Evolutionary conservation across 2,329 filamentous ascomycete species (phyloP).

Genomic region (Fusarium pininemorale): DNA sequence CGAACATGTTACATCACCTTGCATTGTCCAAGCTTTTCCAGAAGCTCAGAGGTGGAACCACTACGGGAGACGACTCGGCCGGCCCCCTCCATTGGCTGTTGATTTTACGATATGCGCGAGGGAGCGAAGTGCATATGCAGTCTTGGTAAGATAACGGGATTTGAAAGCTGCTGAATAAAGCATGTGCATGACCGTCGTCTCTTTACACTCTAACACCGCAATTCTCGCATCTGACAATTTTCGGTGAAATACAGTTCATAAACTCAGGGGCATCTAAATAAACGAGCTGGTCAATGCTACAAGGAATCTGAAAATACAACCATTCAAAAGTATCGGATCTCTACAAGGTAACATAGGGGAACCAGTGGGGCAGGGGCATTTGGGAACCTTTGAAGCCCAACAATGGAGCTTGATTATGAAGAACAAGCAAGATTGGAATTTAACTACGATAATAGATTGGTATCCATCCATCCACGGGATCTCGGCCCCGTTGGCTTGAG

Average conservation of each 20-base stretch:
- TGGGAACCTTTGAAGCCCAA: slow-evolving; percentile 34
- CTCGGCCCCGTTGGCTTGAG: slow-evolving; percentile 26
- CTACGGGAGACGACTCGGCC: slow-evolving; percentile 28
- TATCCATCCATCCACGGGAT: slow-evolving; percentile 1
- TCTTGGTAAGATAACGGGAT: slow-evolving; percentile 1
- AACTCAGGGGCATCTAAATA: slow-evolving; percentile 13
- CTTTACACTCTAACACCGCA: background rate
- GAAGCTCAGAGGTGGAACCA: slow-evolving; percentile 8
- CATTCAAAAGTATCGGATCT: slow-evolving; percentile 12
- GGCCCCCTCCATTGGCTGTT: slow-evolving; percentile 14
- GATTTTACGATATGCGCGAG: background rate
- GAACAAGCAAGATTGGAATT: slow-evolving; percentile 4
- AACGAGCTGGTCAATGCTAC: slow-evolving; percentile 8
- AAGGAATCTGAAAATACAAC: background rate
- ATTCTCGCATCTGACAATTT: background rate
- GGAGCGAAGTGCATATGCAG: background rate
- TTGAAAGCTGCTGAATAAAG: background rate
- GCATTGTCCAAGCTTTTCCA: slow-evolving; percentile 31
- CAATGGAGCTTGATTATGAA: slow-evolving; percentile 11
- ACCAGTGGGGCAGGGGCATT: slow-evolving; percentile 10
- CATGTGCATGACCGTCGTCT: background rate
- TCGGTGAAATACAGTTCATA: background rate
- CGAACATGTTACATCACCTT: slow-evolving; percentile 39
- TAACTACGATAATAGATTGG: background rate
- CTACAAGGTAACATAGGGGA: slow-evolving; percentile 1